Base-by-base conservation (phyloP, 2,329 filamentous ascomycete genomes). In the Aspergillus pseudotamarii region DNA sequence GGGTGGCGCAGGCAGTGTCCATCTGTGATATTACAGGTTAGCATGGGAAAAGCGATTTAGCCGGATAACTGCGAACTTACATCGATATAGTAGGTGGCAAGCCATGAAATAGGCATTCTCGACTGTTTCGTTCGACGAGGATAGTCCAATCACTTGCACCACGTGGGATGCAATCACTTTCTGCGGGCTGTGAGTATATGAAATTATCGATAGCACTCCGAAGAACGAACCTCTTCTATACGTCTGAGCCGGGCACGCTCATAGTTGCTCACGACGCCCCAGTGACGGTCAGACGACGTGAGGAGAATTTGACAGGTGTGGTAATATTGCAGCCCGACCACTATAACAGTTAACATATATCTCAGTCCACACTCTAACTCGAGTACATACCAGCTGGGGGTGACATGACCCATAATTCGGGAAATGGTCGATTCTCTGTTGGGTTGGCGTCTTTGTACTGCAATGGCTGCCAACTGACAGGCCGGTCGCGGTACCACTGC, bases 251-350 rank as follows among this genome's bases (percentile, higher is more conserved):
- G 66, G 3, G 73, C 69, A 16, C 69, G 66, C 50, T 74, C 71
- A 57, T 69, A 76, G 58, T 75, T 73, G 19, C 63, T 72, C 21
- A 68, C 58, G 0, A 60, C 48, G 21, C 63, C 66, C 41, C 68
- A 69, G 28, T 69, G 66, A 8, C 66, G 64, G 36, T 75, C 67
- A 0, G 71, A 74, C n/a, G 71, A 61, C 4, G 73, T 72, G 9
- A 77, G 66, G 9, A 77, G 70, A 10, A 76, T 73, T 34, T 69
- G 70, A 12, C 73, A 66, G 0, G 76, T 70, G 56, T 78, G 75
- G 28, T 79, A 79, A 57, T 80, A 78, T 50, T 79, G 77, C 65
- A 79, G 62, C 12, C 75, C 77, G 26, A 80, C 72, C 1, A 77
- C 78, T 74, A 55, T 12, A 21, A 16, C 19, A 3, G 19, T n/a